Evolutionary conservation across 2,329 filamentous ascomycete genomes (phyloP).

Genomic region (Alternaria arbusti): DNA sequence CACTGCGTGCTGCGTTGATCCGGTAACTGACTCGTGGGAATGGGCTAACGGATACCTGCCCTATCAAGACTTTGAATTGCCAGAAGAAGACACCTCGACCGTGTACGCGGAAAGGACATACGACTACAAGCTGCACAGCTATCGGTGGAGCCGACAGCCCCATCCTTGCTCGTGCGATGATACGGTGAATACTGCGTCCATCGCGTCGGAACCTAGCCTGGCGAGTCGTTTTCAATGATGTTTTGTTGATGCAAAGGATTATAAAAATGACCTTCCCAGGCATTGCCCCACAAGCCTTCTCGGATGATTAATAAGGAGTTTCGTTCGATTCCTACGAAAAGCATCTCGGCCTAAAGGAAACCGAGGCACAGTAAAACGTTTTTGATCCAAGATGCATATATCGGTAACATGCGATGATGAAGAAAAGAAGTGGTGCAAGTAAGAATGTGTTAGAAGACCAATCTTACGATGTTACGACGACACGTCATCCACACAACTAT

Average conservation of each 20-base stretch:
- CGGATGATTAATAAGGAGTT: neutral
- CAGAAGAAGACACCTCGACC: neutral
- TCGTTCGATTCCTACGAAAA: neutral
- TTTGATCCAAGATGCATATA: neutral
- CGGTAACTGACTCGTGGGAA: neutral
- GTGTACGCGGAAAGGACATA: neutral
- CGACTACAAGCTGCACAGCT: neutral
- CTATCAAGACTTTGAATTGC: neutral
- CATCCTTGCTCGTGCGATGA: neutral
- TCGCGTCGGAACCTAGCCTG: neutral
- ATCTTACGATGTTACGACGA: neutral
- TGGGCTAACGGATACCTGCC: neutral
- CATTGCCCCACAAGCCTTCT: neutral
- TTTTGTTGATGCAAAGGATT: neutral
- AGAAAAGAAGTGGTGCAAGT: neutral
- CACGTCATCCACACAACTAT: neutral
- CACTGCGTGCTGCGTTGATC: neutral
- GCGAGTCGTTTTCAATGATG: neutral
- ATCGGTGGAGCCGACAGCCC: neutral
- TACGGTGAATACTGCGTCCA: neutral
- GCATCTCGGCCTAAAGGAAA: neutral
- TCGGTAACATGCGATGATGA: neutral
- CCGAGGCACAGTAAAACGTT: neutral
- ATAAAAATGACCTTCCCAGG: neutral
- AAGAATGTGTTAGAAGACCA: neutral